Base-by-base conservation (phyloP, 345 rosid genomes). In the Ceriops tagal region DNA sequence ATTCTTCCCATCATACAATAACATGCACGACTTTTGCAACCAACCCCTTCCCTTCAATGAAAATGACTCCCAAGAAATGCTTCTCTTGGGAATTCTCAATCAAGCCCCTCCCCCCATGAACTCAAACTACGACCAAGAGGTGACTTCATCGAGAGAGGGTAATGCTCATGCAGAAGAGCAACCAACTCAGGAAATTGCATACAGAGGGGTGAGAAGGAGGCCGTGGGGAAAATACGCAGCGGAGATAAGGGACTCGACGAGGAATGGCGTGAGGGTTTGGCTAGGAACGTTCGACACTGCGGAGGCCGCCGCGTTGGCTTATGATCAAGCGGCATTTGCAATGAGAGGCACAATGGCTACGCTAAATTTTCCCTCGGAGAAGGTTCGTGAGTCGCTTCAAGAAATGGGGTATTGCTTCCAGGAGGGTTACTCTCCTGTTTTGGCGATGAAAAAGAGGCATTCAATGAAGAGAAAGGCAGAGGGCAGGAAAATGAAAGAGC, bases 141-240 rank as follows among this genome's bases (percentile, higher is more conserved):
- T 72, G 52, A 76, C 60, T 21, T 83, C 87, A 8, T 19, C 49
- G 16, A 47, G 16, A 0, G 19, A 26, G 9, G 39, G 30, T 39
- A 52, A 49, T 43, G 49, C 51, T 8, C 5, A 22, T 21, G 19
- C 53, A 8, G 72, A 82, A 27, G 69, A 65, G 30, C 76, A 58
- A 32, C 71, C 55, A 0, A 6, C 10, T 1, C 71, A 62, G 30
- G 84, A 80, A 70, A 46, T 74, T 15, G 63, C 83, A 5, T 88
- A 78, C 52, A 66, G 92, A 56, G 90, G 92, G 1, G 92, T 88
- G 2, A 71, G 92, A 78, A 63, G 61, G 78, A 75, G 92, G 62
- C 90, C 92, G 0, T 87, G 89, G 92, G 92, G 88, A 2, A 87
- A 87, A 62, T 87, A 67, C 30, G 92, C 92, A 1, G 92, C 92